These are phyloP conservation scores for Paxillus involutus DNA, from an alignment of 768 basidiomycete species.

Conservation along the genomic window DNA sequence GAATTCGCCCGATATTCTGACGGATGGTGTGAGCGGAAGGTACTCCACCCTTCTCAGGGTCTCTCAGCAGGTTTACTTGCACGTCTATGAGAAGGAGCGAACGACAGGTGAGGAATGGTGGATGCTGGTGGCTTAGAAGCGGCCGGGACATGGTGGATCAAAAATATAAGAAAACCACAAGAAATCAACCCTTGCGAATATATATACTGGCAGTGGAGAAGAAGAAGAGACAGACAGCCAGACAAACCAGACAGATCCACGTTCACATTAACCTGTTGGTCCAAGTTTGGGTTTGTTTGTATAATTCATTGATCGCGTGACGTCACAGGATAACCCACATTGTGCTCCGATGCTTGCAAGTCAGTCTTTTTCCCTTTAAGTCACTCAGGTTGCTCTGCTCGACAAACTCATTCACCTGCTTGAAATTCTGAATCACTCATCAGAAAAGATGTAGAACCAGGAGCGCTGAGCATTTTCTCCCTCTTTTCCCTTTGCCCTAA, in stretches of 20 bases:
- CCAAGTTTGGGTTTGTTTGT: constrained; percentile 12
- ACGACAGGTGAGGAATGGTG: constrained; percentile 28
- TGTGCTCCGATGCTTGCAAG: too few relatives aligned
- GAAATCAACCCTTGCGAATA: constrained; percentile 5
- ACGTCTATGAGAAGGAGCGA: constrained; percentile 62
- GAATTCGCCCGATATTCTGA: constrained; percentile 49
- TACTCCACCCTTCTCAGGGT: constrained; percentile 52
- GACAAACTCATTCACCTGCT: too few relatives aligned
- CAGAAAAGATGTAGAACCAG: too few relatives aligned
- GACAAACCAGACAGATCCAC: background rate
- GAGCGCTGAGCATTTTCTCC: too few relatives aligned
- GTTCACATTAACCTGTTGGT: background rate
- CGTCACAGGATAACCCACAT: constrained; percentile 14
- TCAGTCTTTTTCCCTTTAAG: too few relatives aligned
- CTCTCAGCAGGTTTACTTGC: constrained; percentile 50
- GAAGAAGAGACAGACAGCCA: background rate
- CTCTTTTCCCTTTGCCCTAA: too few relatives aligned
- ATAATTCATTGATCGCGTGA: constrained; percentile 15
- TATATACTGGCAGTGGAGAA: constrained; percentile 6
- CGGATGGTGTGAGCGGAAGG: constrained; percentile 44
- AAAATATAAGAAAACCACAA: background rate
- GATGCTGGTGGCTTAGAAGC: constrained; percentile 18
- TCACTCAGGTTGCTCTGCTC: too few relatives aligned
- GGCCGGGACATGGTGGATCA: constrained; percentile 15
- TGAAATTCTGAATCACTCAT: too few relatives aligned